Evolutionary conservation across 1,284 basidiomycete genomes (phyloP), one percentile per base, ranked within the genome.

Genomic region (Ceratobasidium sp.): DNA sequence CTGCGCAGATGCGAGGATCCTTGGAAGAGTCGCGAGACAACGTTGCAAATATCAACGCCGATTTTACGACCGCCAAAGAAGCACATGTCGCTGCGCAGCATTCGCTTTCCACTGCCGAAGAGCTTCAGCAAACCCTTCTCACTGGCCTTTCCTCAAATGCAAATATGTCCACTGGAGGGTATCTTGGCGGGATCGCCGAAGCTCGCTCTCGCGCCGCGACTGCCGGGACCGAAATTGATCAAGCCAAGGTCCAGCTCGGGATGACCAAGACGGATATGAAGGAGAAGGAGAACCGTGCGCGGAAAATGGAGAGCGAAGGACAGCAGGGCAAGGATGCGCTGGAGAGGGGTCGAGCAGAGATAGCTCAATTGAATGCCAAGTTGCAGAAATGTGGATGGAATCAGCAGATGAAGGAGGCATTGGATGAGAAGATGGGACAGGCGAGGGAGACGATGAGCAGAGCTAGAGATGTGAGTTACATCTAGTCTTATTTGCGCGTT

Each of bases 131-230:
- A 84, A 96, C 95, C 0, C 90, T 99, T 12, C 89, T 97, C 59
- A 99, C 97, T 0, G 98, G 98, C 65, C 91, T 99, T 23, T 93
- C 94, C 0, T 78, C 69, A 46, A 88, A 90, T 0, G 91, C 91
- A 7, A 86, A 86, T 54, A 89, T 91, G 3, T 84, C 84, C 42
- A 93, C 96, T 10, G 96, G 97, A 12, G 97, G 97, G 0, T 99
- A 98, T 85, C 93, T 99, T 91, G 98, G 97, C 40, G 96, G 98
- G 83, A 90, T 99, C 40, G 95, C 96, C 1, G 93, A 95, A n/a
- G 95, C 96, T 0, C 91, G 92, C 80, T 90, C 91, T 1, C 90
- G 91, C 10, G 87, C 94, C 0, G 91, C 95, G 0, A 92, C 94
- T 61, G 93, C 93, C 0, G 87, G 89, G 6, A 93, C 96, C 0